Conservation (phyloP, 2,329 filamentous ascomycete species). For the Penicillium sp. region DNA sequence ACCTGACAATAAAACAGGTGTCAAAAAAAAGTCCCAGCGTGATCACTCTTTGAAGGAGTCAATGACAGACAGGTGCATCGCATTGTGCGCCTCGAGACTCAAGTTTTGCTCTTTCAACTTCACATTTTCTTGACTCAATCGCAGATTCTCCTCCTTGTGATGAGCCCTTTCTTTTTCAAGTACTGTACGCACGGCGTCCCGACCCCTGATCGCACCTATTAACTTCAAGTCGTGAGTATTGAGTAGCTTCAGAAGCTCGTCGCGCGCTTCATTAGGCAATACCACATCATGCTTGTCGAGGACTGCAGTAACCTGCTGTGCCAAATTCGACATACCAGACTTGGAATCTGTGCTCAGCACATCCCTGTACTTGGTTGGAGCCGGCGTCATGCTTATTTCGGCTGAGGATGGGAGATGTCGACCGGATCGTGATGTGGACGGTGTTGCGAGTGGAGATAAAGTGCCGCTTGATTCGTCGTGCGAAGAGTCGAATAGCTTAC, state of each 20-base stretch:
- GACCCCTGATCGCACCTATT: conserved; percentile 61
- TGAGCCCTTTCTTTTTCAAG: conserved; percentile 44
- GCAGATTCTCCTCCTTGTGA: conserved; percentile 51
- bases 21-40: background rate
- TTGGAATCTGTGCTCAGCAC: conserved; percentile 21
- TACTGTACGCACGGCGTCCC: conserved; percentile 63
- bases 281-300: conserved; percentile 36
- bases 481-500: conserved; percentile 30
- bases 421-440: conserved; percentile 6
- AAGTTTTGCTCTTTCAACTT: conserved; percentile 66
- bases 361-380: conserved; percentile 30
- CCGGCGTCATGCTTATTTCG: conserved; percentile 34
- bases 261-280: conserved; percentile 33
- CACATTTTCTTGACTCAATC: conserved; percentile 51
- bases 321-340: conserved; percentile 21
- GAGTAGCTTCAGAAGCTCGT: conserved; percentile 46
- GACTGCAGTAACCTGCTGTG: conserved; percentile 28
- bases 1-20: background rate
- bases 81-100: conserved; percentile 54
- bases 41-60: conserved; percentile 29
- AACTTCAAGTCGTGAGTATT: conserved; percentile 57
- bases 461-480: background rate
- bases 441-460: conserved; percentile 7
- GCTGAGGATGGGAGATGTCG: conserved; percentile 24
- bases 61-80: conserved; percentile 51